Evolutionary conservation across 345 rosid species (phyloP).

Genomic region (Eucalyptus cladocalyx): DNA sequence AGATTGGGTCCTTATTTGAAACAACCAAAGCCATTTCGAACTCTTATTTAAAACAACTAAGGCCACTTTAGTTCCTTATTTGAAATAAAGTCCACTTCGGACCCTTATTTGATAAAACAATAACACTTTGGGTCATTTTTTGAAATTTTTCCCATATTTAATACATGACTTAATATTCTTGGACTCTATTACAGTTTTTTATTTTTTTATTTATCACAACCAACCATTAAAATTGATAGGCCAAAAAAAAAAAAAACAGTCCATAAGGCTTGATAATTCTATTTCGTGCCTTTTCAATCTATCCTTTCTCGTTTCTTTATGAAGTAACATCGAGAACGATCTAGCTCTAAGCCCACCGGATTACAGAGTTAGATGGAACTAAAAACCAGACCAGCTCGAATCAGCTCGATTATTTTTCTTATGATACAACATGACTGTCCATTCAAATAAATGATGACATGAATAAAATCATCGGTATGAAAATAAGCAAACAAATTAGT

Average conservation of each 20-base stretch:
- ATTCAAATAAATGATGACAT: background rate
- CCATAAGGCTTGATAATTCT: background rate
- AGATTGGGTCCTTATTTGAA: too few species aligned
- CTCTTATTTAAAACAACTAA: too few species aligned
- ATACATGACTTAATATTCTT: background rate
- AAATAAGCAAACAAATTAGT: background rate
- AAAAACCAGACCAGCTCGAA: background rate
- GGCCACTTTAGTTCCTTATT: rapidly evolving
- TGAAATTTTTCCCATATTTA: background rate
- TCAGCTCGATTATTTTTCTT: background rate
- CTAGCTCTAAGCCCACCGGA: background rate
- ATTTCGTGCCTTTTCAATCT: background rate
- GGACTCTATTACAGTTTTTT: background rate
- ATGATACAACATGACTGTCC: background rate
- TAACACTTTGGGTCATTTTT: too few species aligned
- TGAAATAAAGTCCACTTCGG: rapidly evolving
- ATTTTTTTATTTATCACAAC: background rate
- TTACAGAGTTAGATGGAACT: background rate
- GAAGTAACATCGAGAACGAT: background rate
- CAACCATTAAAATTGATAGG: background rate
- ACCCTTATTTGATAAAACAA: too few species aligned
- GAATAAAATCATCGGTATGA: background rate
- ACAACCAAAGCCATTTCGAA: too few species aligned
- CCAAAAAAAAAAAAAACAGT: background rate
- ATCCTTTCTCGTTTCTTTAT: background rate